Evolutionary conservation across 2,329 filamentous ascomycete genomes (phyloP), one percentile per base, ranked within the genome.

Genomic region (Pseudohalonectria lignicola): DNA sequence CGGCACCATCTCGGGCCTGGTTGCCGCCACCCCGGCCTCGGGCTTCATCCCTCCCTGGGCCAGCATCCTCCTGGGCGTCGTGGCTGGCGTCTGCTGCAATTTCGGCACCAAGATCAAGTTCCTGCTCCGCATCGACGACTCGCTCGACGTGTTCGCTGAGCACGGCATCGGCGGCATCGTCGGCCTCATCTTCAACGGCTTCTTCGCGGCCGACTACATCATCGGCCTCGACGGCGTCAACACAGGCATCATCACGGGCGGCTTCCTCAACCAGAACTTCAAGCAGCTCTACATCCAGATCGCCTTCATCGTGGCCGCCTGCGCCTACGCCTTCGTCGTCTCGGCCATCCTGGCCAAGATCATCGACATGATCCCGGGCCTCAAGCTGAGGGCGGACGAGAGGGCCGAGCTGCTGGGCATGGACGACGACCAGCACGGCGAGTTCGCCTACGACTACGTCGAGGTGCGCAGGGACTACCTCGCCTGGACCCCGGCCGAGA

Each of bases 361-460:
- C 52, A 82, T 92, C 62, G 80, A 92, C 63, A 56, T 78, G 45
- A 69, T 87, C 17, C 85, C 85, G 19, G 84, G 84, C 34, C 73
- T 92, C 16, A 75, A 86, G 56, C 80, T 92, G 33, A 82, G 85
- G 41, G 83, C 84, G 8, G 81, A 75, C 19, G 82, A 87, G 53
- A 81, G 88, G 60, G 85, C 85, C 18, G 85, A 92, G 61, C 75
- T 90, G 11, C 75, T 90, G 40, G 85, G 85, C 48, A 88, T 90
- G 82, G 85, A 92, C 53, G 85, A 90, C 55, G 84, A 90, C 62
- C 85, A 92, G 64, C 82, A 90, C 49, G 85, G 85, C 60, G 85
- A 92, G 62, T 92, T 90, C 55, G 85, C 84, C 11, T 90, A 90
- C 67, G 85, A 92, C 59, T 92, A 90, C 58, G 85, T 92, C 47